A percentile compares a stretch with the other conserved stretches of the same genome.
phyloP scores from a whole-genome alignment of 2,329 filamentous ascomycete genomes.

The Botryotinia convoluta region DNA sequence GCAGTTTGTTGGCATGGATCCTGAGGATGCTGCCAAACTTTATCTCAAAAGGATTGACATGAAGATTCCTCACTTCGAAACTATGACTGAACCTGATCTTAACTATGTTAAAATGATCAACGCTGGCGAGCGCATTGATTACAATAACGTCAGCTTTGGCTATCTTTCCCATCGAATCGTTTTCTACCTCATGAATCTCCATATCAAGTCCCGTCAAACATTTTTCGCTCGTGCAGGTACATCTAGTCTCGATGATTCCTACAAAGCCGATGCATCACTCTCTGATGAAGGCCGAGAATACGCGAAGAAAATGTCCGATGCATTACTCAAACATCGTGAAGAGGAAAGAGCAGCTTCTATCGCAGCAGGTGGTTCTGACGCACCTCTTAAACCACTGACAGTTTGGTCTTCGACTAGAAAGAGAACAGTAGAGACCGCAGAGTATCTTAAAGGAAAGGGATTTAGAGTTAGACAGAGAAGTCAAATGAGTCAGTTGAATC shows the following conservation, averaged over 20 bases:
- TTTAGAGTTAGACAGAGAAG: constrained; percentile 88
- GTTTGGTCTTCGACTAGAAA: constrained; percentile 95
- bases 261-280: constrained; percentile 84
- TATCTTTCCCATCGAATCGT: constrained; percentile 97
- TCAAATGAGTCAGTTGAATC: constrained; percentile 96
- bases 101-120: constrained; percentile 99
- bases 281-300: constrained; percentile 79
- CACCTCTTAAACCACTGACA: constrained; percentile 73
- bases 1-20: constrained; percentile 85
- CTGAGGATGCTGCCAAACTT: constrained; percentile 86
- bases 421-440: constrained; percentile 85
- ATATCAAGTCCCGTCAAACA: constrained; percentile 91
- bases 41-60: constrained; percentile 88
- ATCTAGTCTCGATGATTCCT: constrained; percentile 83
- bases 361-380: constrained; percentile 63
- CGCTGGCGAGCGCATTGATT: constrained; percentile 85
- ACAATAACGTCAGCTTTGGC: constrained; percentile 96
- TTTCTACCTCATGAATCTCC: constrained; percentile 95
- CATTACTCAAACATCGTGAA: constrained; percentile 78
- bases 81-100: constrained; percentile 88
- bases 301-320: constrained; percentile 80
- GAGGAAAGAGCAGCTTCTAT: constrained; percentile 71
- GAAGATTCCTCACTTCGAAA: constrained; percentile 94
- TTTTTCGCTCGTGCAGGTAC: constrained; percentile 90
- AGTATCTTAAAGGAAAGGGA: constrained; percentile 73